Base-by-base conservation (phyloP, 1,284 basidiomycete species). In the Boletellus deceptivus region DNA sequence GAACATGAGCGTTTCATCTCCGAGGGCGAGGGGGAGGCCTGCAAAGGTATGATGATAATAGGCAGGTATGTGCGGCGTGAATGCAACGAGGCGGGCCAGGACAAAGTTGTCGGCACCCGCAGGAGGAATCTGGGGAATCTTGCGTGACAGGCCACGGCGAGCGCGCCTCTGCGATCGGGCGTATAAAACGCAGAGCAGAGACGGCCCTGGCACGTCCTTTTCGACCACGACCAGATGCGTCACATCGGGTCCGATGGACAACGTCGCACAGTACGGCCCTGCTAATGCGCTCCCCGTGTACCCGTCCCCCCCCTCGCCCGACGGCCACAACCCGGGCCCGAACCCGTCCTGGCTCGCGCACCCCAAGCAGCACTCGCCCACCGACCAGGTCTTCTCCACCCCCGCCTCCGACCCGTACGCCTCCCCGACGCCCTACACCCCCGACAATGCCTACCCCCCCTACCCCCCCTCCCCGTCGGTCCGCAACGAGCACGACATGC, bases 191-290 rank as follows among this genome's bases (percentile, higher is more conserved):
- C 56, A 50, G 24, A 49, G 44, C 33, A 16, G 45, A 59, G 48
- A 58, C 55, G 61, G 60, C 54, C 55, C 55, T 56, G 63, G 63
- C 65, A 69, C 67, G 53, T 65, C 67, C 50, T 50, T 20, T 54
- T 52, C 51, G 54, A 67, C 66, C 65, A 65, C 64, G 55, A 60
- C 64, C 66, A 62, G 63, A 70, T 67, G 65, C 57, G 64, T 70
- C 66, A 67, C 64, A 65, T 64, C 65, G 62, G 63, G 52, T 38
- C 61, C 63, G 62, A 70, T 70, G 69, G 71, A 70, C 56, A 68
- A 68, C 63, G 61, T 70, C 58, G 61, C 68, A 49, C 64, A 72
- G 58, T 73, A 66, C 48, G 55, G 50, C 47, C 33, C 59, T 36
- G n/a, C 62, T 31, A 67, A 58, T 39, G 17, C 67, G 0, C 69